These are phyloP conservation scores for Penicillium psychrofluorescens DNA, from an alignment of 495 filamentous ascomycete species.

Conservation along the genomic window DNA sequence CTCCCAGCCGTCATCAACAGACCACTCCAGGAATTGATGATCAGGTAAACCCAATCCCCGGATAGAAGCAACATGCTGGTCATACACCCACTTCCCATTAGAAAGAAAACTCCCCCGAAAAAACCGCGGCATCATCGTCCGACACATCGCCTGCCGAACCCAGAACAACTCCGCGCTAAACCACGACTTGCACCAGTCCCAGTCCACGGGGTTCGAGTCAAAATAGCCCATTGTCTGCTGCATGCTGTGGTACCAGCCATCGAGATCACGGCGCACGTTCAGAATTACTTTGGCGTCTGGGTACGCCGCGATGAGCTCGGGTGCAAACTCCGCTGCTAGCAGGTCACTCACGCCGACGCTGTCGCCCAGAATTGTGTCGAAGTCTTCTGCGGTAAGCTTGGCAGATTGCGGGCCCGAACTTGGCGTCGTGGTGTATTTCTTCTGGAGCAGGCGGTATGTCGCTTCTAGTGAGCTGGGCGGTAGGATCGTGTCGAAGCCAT, in stretches of 20 bases:
- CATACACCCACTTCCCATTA: conserved; percentile 7
- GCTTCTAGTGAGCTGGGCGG: conserved; percentile 8
- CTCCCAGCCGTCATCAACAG: conserved; percentile 39
- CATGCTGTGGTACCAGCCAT: conserved; percentile 30
- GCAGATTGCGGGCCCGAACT: not conserved
- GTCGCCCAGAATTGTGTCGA: conserved; percentile 38
- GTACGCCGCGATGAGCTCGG: conserved; percentile 50
- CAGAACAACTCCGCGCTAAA: conserved; percentile 12
- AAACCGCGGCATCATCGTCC: conserved; percentile 7
- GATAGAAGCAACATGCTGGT: conserved; percentile 7
- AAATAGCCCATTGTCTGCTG: conserved; percentile 6
- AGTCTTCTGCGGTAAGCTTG: conserved; percentile 25
- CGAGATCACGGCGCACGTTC: conserved; percentile 36
- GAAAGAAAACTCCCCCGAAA: conserved; percentile 5
- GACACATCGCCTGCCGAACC: conserved; percentile 7
- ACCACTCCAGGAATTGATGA: conserved; percentile 30
- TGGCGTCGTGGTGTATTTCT: conserved; percentile 10
- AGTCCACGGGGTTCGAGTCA: conserved; percentile 1
- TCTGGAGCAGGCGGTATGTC: conserved; percentile 9
- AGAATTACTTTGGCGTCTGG: conserved; percentile 53
- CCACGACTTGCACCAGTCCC: conserved; percentile 8
- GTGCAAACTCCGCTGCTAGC: conserved; percentile 46
- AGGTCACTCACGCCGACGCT: conserved; percentile 47
- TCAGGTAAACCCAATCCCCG: conserved; percentile 14
- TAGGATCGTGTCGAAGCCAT: conserved; percentile 18